Conservation (phyloP, 225 moss, liverwort and hornwort genomes). For the Antitrichia curtipendula region DNA sequence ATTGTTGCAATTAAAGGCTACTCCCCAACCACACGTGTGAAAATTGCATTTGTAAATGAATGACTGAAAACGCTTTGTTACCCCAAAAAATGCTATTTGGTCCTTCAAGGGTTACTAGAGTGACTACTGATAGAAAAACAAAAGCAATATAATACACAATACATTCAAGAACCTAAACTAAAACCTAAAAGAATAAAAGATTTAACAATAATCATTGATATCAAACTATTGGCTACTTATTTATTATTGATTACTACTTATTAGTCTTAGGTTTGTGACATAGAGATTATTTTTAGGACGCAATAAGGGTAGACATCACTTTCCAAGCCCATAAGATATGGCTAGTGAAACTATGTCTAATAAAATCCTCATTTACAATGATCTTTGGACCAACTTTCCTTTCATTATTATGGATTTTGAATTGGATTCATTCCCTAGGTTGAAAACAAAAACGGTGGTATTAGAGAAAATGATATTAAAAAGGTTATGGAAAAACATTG, state of each 20-base stretch:
- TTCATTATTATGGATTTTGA: no score
- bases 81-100: no score
- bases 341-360: neutral
- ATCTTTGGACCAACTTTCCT: neutral
- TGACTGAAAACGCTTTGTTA: no score
- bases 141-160: neutral
- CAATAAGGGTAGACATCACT: neutral
- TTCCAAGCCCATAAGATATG: accelerated
- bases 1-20: no score
- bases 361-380: neutral
- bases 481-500: neutral
- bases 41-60: no score
- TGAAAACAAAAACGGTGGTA: no score
- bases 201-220: neutral
- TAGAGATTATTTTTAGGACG: accelerated
- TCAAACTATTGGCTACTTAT: neutral
- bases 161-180: neutral
- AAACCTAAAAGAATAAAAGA: neutral
- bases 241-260: neutral
- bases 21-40: no score
- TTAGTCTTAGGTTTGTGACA: neutral
- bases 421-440: no score
- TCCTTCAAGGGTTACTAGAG: neutral
- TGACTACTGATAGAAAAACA: neutral
- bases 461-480: neutral